These are phyloP conservation scores for Xerocomellus chrysenteron DNA, from an alignment of 768 basidiomycete genomes.

Conservation along the genomic window DNA sequence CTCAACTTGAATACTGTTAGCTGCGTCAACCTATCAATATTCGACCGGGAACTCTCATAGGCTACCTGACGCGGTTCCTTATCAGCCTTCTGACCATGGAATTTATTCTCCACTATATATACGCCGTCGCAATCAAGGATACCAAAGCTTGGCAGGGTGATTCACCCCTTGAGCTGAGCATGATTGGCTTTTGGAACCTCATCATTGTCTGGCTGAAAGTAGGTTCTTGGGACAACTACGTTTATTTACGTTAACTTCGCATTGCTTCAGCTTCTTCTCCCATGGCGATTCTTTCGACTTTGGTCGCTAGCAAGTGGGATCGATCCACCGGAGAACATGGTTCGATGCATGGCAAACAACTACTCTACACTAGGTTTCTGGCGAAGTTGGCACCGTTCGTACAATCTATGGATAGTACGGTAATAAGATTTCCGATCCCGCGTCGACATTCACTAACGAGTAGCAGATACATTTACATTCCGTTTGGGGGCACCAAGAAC, in stretches of 20 bases:
- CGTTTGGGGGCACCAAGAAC: conserved; percentile 72
- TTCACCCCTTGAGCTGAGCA: conserved; percentile 75
- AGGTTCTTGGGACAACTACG: conserved; percentile 10
- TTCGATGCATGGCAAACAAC: conserved; percentile 97
- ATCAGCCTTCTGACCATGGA: conserved; percentile 83
- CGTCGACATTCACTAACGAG: neutral
- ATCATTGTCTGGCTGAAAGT: conserved; percentile 97
- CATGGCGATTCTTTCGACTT: conserved; percentile 95
- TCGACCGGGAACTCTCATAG: conserved; percentile 36
- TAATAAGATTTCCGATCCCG: conserved; percentile 31
- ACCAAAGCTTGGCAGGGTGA: conserved; percentile 77
- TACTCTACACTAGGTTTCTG: conserved; percentile 93
- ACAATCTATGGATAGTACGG: conserved; percentile 94
- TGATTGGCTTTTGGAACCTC: conserved; percentile 97
- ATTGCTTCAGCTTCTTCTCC: conserved; percentile 70
- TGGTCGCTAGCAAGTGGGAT: conserved; percentile 89
- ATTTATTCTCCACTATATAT: conserved; percentile 89
- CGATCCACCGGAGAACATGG: conserved; percentile 97
- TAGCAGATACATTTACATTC: conserved; percentile 88
- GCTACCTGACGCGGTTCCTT: conserved; percentile 73
- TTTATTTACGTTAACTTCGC: neutral
- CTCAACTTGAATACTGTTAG: conserved; percentile 36
- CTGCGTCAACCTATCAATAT: conserved; percentile 58
- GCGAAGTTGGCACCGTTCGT: conserved; percentile 95
- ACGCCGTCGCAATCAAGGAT: conserved; percentile 96